These are phyloP conservation scores for Aspergillus nomiae DNA, from an alignment of 2,329 filamentous ascomycete species.

Conservation along the genomic window DNA sequence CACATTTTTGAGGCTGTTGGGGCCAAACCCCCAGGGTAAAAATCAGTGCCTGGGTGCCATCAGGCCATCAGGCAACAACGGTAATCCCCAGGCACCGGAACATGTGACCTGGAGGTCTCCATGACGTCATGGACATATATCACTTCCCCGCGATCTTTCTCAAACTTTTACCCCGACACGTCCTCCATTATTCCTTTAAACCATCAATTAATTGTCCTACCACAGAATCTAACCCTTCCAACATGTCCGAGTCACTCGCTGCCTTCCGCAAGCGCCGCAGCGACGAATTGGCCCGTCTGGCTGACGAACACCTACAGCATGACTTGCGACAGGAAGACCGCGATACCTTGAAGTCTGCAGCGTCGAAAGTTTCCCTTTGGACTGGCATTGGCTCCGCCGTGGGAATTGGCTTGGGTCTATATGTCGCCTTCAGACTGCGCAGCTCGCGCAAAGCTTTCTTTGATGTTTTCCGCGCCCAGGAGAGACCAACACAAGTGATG, in stretches of 20 bases:
- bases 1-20: background rate
- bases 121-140: background rate
- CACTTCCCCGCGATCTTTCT: no score
- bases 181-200: background rate
- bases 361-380: conserved; percentile 56
- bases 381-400: conserved; percentile 61
- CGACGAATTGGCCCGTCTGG: conserved; percentile 57
- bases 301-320: conserved; percentile 60
- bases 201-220: background rate
- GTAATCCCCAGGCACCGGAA: background rate
- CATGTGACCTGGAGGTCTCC: background rate
- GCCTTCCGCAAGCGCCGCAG: conserved; percentile 49
- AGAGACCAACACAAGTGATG: conserved; percentile 63
- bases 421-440: conserved; percentile 60
- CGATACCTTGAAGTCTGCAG: conserved; percentile 58
- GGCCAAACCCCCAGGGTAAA: background rate
- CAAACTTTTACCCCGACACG: background rate
- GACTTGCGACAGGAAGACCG: conserved; percentile 63
- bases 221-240: background rate
- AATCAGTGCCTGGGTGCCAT: background rate
- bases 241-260: conserved; percentile 50
- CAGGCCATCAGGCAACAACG: background rate
- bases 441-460: conserved; percentile 61
- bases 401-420: conserved; percentile 62
- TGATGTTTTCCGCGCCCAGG: conserved; percentile 60